A percentile compares a stretch with the other conserved stretches of the same genome.
These are phyloP conservation scores for Aspergillus egyptiacus DNA, from an alignment of 495 filamentous ascomycete species.

Conservation along the genomic window DNA sequence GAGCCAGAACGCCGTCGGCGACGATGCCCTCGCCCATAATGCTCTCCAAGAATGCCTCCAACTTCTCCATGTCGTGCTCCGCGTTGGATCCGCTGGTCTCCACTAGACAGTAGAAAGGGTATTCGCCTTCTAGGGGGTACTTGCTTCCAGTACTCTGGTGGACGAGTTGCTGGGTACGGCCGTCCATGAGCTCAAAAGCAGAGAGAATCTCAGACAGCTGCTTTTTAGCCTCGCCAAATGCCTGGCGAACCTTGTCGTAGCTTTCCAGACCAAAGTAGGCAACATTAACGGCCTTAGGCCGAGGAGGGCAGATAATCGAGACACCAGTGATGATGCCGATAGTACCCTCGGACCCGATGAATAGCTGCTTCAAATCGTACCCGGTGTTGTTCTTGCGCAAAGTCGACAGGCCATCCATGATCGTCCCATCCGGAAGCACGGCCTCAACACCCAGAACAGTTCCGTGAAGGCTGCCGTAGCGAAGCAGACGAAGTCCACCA, in stretches of 20 bases:
- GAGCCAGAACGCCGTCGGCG: constrained; percentile 78
- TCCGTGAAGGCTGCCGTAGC: constrained; percentile 92
- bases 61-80: constrained; percentile 86
- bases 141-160: constrained; percentile 67
- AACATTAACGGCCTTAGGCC: constrained; percentile 78
- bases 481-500: constrained; percentile 79
- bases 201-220: constrained; percentile 92
- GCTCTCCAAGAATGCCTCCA: constrained; percentile 79
- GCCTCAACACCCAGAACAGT: constrained; percentile 88
- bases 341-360: constrained; percentile 91
- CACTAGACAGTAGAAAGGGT: constrained; percentile 93
- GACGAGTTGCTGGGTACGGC: constrained; percentile 68
- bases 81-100: constrained; percentile 92
- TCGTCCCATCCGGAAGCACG: constrained; percentile 84
- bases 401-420: constrained; percentile 79
- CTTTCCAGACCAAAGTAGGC: constrained; percentile 82
- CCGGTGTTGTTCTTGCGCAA: constrained; percentile 98
- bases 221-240: constrained; percentile 80
- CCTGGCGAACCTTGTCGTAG: constrained; percentile 76
- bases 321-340: constrained; percentile 89
- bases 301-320: constrained; percentile 82
- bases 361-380: constrained; percentile 96
- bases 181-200: constrained; percentile 96
- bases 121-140: constrained; percentile 68
- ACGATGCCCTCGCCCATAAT: constrained; percentile 83